Evolutionary conservation across 768 basidiomycete genomes (phyloP).

Genomic region (Chiua virens): DNA sequence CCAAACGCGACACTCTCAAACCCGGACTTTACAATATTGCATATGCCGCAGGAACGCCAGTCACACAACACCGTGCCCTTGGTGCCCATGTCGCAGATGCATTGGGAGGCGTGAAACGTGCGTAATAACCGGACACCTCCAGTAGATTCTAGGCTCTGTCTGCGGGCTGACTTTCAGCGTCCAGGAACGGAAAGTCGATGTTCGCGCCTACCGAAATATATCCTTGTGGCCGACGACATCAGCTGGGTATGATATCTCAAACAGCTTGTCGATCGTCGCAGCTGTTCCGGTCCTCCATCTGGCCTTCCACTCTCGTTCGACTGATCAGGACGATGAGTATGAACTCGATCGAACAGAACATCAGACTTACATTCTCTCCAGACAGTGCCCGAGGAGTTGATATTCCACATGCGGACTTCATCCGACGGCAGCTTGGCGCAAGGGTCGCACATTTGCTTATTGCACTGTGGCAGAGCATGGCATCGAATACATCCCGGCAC

Average conservation of each 20-base stretch:
- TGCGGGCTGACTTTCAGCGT: constrained; percentile 7
- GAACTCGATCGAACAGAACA: constrained; percentile 15
- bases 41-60: constrained; percentile 66
- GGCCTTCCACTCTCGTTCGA: constrained; percentile 52
- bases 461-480: constrained; percentile 44
- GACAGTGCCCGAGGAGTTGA: constrained; percentile 43
- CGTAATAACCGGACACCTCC: constrained; percentile 46
- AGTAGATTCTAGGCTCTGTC: constrained; percentile 36
- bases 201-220: constrained; percentile 42
- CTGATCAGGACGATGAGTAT: constrained; percentile 37
- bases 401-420: constrained; percentile 47
- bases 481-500: constrained; percentile 53
- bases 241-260: constrained; percentile 44
- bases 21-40: constrained; percentile 54
- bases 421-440: constrained; percentile 48
- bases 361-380: constrained; percentile 52
- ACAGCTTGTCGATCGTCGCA: constrained; percentile 54
- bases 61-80: constrained; percentile 51
- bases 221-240: constrained; percentile 41
- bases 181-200: not conserved
- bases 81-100: constrained; percentile 66
- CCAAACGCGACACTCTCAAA: constrained; percentile 62
- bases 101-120: constrained; percentile 64
- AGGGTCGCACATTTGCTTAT: constrained; percentile 46
- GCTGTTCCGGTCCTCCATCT: constrained; percentile 34